phyloP scores from a whole-genome alignment of 1,139 yeast genomes.

The Lizanozyma gosingica region DNA sequence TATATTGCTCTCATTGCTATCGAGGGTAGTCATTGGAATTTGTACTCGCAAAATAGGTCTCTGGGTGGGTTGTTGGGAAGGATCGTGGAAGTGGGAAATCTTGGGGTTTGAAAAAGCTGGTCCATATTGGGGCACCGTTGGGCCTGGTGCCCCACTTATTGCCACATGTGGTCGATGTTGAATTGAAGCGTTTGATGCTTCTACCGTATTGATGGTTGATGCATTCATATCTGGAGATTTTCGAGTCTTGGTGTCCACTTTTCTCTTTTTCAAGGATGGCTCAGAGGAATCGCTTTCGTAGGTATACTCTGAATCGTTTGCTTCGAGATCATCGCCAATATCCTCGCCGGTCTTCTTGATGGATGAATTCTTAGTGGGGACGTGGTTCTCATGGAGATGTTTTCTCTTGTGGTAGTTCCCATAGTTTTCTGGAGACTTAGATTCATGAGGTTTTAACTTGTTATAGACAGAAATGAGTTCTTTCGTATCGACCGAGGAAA shows the following conservation, averaged over 20 bases:
- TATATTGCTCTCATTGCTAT: neutral
- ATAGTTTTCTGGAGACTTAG: slow-evolving; percentile 52
- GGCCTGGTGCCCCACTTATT: slow-evolving; percentile 4
- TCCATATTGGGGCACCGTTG: slow-evolving; percentile 1
- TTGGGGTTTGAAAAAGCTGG: slow-evolving; percentile 7
- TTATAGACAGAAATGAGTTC: slow-evolving; percentile 52
- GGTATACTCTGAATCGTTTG: slow-evolving; percentile 16
- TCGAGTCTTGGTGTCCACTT: slow-evolving; percentile 11
- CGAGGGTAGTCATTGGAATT: slow-evolving; percentile 23
- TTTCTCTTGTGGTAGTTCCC: slow-evolving; percentile 35
- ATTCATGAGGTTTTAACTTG: slow-evolving; percentile 38
- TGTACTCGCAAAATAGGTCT: slow-evolving; percentile 45
- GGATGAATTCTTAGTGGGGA: slow-evolving; percentile 7
- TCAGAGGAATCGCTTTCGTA: slow-evolving; percentile 11
- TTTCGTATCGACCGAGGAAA: slow-evolving; percentile 60
- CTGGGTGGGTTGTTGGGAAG: slow-evolving; percentile 8
- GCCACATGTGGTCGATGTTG: neutral
- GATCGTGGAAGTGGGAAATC: slow-evolving; percentile 1
- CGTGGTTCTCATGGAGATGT: slow-evolving; percentile 11
- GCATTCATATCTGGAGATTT: slow-evolving; percentile 2
- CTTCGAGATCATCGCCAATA: slow-evolving; percentile 12
- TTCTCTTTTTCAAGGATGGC: slow-evolving; percentile 14
- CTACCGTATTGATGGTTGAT: neutral
- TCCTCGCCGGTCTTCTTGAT: slow-evolving; percentile 3
- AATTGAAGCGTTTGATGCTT: neutral